A percentile compares a stretch with the other conserved stretches of the same genome.
phyloP scores from a whole-genome alignment of 768 basidiomycete genomes.

The Chalciporus chontae region DNA sequence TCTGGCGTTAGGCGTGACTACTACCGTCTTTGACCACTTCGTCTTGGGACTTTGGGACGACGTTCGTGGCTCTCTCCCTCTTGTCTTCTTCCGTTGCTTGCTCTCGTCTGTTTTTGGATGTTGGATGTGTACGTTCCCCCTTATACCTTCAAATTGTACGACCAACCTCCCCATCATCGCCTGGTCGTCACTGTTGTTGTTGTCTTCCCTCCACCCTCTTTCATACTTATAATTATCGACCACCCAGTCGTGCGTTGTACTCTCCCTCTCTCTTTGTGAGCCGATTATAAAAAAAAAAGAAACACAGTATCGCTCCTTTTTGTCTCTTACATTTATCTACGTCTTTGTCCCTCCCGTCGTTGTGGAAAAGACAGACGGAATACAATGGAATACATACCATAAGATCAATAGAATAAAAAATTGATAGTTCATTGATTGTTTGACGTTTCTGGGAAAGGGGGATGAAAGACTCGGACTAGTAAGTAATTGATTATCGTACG shows the following conservation, averaged over 20 bases:
- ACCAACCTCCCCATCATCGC: background rate
- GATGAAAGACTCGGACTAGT: too few relatives aligned
- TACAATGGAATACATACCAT: too few relatives aligned
- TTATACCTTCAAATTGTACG: constrained; percentile 3
- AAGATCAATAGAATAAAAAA: too few relatives aligned
- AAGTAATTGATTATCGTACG: background rate
- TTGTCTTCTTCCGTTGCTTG: constrained; percentile 14
- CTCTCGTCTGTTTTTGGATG: constrained; percentile 8
- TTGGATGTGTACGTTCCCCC: constrained; percentile 14
- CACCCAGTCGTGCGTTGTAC: constrained; percentile 22
- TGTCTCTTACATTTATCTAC: background rate
- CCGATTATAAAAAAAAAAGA: constrained; percentile 18
- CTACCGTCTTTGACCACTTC: constrained; percentile 5
- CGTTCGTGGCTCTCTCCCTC: constrained; percentile 8
- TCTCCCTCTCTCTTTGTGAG: constrained; percentile 20
- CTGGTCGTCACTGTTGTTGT: constrained; percentile 6
- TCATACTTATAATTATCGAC: constrained; percentile 11
- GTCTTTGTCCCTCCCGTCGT: too few relatives aligned
- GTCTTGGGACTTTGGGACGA: constrained; percentile 14
- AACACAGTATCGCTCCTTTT: constrained; percentile 9
- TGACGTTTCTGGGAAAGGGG: too few relatives aligned
- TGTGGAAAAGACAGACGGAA: too few relatives aligned
- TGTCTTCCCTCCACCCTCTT: constrained; percentile 1
- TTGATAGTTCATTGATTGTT: too few relatives aligned
- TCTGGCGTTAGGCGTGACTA: constrained; percentile 9